A percentile compares a stretch with the other conserved stretches of the same genome.
These are phyloP conservation scores for Cercospora janseana DNA, from an alignment of 2,329 filamentous ascomycete species.

Conservation along the genomic window DNA sequence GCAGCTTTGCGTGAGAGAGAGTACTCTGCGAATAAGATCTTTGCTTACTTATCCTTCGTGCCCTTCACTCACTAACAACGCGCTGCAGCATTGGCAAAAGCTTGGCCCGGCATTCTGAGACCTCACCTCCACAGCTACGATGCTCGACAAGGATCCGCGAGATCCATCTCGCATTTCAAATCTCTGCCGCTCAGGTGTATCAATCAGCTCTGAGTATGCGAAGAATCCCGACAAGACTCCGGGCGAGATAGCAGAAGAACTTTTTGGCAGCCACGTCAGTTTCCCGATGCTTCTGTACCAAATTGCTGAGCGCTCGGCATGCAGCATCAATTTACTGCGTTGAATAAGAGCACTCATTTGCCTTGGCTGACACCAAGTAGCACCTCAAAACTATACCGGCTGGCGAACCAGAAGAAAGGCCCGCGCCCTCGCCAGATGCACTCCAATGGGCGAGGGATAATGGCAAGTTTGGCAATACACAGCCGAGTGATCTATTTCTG, in stretches of 20 bases:
- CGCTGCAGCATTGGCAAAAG: constrained; percentile 9
- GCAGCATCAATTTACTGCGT: too few species aligned
- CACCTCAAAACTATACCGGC: constrained; percentile 28
- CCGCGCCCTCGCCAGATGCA: constrained; percentile 10
- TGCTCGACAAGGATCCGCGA: constrained; percentile 16
- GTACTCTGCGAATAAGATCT: background rate
- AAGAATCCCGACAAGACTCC: constrained; percentile 28
- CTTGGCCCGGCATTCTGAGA: constrained; percentile 11
- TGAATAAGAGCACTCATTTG: background rate
- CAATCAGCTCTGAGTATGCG: constrained; percentile 31
- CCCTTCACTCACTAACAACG: constrained; percentile 5
- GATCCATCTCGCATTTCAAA: constrained; percentile 25
- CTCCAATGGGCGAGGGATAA: constrained; percentile 58
- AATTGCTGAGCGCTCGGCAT: constrained; percentile 11
- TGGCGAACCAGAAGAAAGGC: constrained; percentile 16
- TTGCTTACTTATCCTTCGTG: background rate
- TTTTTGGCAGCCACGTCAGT: constrained; percentile 30
- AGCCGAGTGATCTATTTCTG: constrained; percentile 67
- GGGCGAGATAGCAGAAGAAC: constrained; percentile 29
- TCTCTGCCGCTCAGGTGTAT: constrained; percentile 25
- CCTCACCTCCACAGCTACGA: background rate
- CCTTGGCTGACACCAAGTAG: background rate
- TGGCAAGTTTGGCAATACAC: constrained; percentile 63
- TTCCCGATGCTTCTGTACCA: background rate
- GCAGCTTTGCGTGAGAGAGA: background rate